Base-by-base conservation (phyloP, 179 eudicot species). In the Nepenthes alata region DNA sequence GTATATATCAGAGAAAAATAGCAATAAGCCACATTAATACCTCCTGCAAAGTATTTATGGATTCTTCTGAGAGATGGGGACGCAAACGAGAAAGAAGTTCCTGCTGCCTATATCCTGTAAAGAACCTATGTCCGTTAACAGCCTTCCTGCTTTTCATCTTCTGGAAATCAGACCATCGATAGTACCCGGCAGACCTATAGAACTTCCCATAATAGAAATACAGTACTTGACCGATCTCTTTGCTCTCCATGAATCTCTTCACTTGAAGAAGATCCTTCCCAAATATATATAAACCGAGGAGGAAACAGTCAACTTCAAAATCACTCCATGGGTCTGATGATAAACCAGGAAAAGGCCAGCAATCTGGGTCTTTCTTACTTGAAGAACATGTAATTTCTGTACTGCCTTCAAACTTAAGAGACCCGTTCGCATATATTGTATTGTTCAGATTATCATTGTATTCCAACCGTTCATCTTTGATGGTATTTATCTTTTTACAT, bases 241-340 rank as follows among this genome's bases (percentile, higher is more conserved):
- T 86, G 36, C 71, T 75, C 65, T 75, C 83, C 59, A 84, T 71
- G 62, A 86, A 84, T 57, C 74, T 75, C 58, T 64, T 62, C 67
- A 86, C 85, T 60, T 38, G 78, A 66, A 37, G 59, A 61, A 86
- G 85, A 63, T 82, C 78, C 78, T 86, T 86, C 50, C 95, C 90
- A 55, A 84, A 85, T 35, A 78, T 63, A 69, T 84, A 86, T 56
- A 86, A 62, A 38, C 95, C 87, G 53, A 89, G 85, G 35, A 85
- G 64, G 68, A 87, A 83, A 60, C 87, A 76, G 37, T 74, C 82
- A 61, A 70, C 78, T 66, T 82, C 96, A 59, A 80, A 67, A 51
- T 77, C 80, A 67, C 76, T 87, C 95, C 95, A 87, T 34, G 87
- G 49, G 13, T 71, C 75, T 44, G 57, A 57, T 10, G 67, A 25